Conservation (phyloP, 179 eudicot genomes). For the Beta corolliflora region DNA sequence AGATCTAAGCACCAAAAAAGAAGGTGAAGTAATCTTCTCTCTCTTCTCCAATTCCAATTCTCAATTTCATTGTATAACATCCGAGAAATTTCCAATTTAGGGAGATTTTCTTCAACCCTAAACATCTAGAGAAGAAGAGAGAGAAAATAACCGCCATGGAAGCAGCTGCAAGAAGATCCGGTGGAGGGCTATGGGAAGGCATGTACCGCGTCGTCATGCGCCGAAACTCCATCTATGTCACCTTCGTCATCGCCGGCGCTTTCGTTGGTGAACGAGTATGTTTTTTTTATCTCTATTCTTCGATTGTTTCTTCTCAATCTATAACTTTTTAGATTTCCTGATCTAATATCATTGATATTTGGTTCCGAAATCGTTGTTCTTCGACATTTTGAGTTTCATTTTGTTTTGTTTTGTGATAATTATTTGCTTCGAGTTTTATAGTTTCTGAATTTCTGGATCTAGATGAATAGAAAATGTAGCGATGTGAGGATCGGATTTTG, state of each 20-base stretch:
- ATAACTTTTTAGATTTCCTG: not conserved
- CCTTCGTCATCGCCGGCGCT: slow-evolving; percentile 87
- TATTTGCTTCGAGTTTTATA: not conserved
- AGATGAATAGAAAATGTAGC: not conserved
- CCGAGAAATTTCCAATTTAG: not conserved
- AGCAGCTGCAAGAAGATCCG: slow-evolving; percentile 46
- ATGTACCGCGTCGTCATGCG: slow-evolving; percentile 77
- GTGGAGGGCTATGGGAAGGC: slow-evolving; percentile 64
- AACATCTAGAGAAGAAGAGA: slow-evolving; percentile 9
- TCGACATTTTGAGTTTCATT: not conserved
- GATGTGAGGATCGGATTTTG: not conserved
- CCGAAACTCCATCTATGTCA: slow-evolving; percentile 82
- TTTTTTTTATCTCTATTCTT: not conserved
- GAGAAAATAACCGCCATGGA: slow-evolving; percentile 36
- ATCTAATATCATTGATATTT: not conserved
- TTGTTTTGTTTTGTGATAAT: not conserved
- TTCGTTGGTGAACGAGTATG: slow-evolving; percentile 79
- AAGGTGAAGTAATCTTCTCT: not conserved
- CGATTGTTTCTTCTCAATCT: not conserved
- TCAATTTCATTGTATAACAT: not conserved
- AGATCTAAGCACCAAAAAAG: not conserved
- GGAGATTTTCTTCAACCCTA: not conserved
- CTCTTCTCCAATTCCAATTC: not conserved
- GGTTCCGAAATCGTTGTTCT: not conserved
- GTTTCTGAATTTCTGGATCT: not conserved